A percentile compares a stretch with the other conserved stretches of the same genome.
These are phyloP conservation scores for Ormosia emarginata DNA, from an alignment of 306 rosid genomes.

Conservation along the genomic window DNA sequence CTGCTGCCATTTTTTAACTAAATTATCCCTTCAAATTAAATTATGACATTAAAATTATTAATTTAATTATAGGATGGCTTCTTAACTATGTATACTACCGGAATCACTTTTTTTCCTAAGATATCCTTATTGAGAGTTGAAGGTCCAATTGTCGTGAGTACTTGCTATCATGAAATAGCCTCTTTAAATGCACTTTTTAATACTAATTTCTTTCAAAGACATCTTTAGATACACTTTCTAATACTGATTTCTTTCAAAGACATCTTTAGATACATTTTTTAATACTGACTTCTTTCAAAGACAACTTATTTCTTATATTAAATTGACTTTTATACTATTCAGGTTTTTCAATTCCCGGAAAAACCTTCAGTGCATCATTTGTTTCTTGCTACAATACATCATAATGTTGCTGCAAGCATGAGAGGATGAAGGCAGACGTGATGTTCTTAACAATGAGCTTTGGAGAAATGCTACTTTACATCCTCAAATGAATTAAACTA, in stretches of 20 bases:
- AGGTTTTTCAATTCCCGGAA: constrained; percentile 94
- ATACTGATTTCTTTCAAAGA: too few species aligned
- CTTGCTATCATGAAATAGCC: not conserved
- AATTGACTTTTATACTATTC: constrained; percentile 30
- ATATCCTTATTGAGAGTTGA: constrained; percentile 86
- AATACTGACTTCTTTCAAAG: not conserved
- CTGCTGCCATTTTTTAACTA: too few species aligned
- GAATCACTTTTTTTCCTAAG: constrained; percentile 92
- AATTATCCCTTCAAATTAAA: too few species aligned
- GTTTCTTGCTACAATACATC: constrained; percentile 97
- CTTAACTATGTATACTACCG: constrained; percentile 71
- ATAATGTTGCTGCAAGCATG: constrained; percentile 68
- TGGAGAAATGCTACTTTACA: too few species aligned
- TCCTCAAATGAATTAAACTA: too few species aligned
- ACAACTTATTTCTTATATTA: not conserved
- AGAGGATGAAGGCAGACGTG: too few species aligned
- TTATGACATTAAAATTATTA: not conserved
- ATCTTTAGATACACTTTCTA: too few species aligned
- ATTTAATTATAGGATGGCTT: constrained; percentile 71
- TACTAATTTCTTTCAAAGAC: not conserved
- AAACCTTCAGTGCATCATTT: constrained; percentile 89
- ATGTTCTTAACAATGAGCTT: too few species aligned
- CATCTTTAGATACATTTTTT: not conserved
- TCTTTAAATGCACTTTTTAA: not conserved
- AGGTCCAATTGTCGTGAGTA: constrained; percentile 96